Evolutionary conservation across 1,284 basidiomycete genomes (phyloP), one percentile per base, ranked within the genome.

Genomic region (Fomitopsis schrenkii): DNA sequence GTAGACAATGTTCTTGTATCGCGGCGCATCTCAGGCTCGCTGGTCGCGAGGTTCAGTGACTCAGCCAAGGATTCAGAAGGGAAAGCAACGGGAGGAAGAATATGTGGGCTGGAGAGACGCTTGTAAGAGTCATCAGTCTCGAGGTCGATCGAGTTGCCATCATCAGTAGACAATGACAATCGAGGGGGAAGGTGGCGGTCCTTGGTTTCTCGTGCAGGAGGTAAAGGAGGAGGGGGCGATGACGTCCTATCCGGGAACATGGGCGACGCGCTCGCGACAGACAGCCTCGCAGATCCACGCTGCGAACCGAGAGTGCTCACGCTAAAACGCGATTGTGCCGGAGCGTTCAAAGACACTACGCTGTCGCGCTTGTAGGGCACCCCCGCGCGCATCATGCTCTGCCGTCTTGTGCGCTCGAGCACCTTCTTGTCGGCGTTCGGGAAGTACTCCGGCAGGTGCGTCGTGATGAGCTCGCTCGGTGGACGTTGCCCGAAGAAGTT

Each of bases 401-500:
- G 87, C 48, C 95, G 80, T 26, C 88, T 85, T 1, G 93, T 94
- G 61, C 94, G 89, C 69, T 92, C 85, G 58, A 97, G 79, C 48
- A 92, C 90, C 73, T 91, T 94, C 77, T 92, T 94, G 77, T 97
- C 94, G 1, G 94, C 91, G 62, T 86, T 84, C 1, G 97, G 97
- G 85, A 99, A 99, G 79, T 93, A 99, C 62, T 98, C 96, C 22
- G 92, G 88, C 48, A 99, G 76, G 72, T 99, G 95, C n/a, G 84
- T 97, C 36, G 95, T 94, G 77, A 99, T 99, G 67, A 99, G 85
- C 74, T 99, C 97, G 72, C 91, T 94, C 0, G 97, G 95, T 0
- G 97, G 97, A 52, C 97, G 91, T 71, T 98, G 97, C 10, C 97
- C 97, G 69, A 98, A 97, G 82, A 99, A 99, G 81, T 96, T 97